Evolutionary conservation across 129 eudicot species (phyloP).

Genomic region (Escallonia herrerae): DNA sequence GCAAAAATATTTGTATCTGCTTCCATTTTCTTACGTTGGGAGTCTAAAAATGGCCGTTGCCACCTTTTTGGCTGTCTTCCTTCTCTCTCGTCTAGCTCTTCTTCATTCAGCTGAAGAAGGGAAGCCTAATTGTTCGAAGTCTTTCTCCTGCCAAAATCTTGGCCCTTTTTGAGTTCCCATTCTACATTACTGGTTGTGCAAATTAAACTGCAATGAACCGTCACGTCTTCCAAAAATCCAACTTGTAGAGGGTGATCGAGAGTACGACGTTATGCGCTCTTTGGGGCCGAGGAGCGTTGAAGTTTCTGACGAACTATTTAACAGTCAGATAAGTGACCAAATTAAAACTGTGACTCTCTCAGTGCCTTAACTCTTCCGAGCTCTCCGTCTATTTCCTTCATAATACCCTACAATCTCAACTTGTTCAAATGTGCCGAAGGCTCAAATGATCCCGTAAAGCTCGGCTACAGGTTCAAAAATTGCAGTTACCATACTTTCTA

Average conservation of each 20-base stretch:
- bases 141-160: constrained; percentile 12
- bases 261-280: not conserved
- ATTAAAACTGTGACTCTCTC: not conserved
- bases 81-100: not conserved
- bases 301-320: constrained; percentile 2
- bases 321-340: not conserved
- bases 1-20: constrained; percentile 4
- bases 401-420: too few species aligned
- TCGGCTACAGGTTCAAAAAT: too few species aligned
- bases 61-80: too few species aligned
- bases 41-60: too few species aligned
- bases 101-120: constrained; percentile 6
- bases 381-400: too few species aligned
- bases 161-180: constrained; percentile 17
- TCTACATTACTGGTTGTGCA: constrained; percentile 17
- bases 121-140: constrained; percentile 16
- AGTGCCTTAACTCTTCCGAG: too few species aligned
- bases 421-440: too few species aligned
- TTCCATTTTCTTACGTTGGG: not conserved
- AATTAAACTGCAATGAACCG: constrained; percentile 15
- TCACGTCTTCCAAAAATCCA: constrained; percentile 10
- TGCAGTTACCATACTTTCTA: too few species aligned
- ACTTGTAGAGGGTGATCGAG: not conserved
- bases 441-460: too few species aligned
- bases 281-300: constrained; percentile 16